phyloP scores from a whole-genome alignment of 1,139 yeast species.

The Blastobotrys capitulatus region DNA sequence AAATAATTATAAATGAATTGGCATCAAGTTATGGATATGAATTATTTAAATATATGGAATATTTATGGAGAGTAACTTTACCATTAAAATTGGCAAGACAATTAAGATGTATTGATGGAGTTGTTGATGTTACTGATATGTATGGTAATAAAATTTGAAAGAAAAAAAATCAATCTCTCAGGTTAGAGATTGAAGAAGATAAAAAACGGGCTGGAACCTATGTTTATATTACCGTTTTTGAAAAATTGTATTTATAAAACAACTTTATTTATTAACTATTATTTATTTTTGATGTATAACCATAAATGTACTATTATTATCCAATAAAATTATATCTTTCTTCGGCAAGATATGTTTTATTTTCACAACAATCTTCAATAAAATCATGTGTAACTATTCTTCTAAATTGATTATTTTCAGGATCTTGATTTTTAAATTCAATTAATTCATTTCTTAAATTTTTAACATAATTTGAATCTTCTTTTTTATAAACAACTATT shows the following conservation, averaged over 20 bases:
- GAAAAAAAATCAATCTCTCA: neutral
- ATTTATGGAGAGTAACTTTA: neutral
- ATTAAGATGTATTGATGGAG: neutral
- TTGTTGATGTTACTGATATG: conserved; percentile 1
- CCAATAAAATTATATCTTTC: conserved; percentile 4
- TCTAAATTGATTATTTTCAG: neutral
- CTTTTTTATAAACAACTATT: too few relatives aligned
- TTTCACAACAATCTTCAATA: conserved; percentile 24
- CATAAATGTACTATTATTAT: too few relatives aligned
- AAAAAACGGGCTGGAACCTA: too few relatives aligned
- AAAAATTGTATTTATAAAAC: too few relatives aligned
- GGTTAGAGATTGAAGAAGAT: too few relatives aligned
- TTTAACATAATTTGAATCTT: too few relatives aligned
- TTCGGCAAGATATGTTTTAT: conserved; percentile 22
- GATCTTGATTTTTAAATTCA: too few relatives aligned
- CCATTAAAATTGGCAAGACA: conserved; percentile 1
- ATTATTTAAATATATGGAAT: conserved; percentile 2
- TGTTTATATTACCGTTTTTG: too few relatives aligned
- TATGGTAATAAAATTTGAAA: neutral
- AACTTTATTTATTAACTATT: too few relatives aligned
- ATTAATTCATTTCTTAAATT: too few relatives aligned
- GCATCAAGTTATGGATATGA: neutral
- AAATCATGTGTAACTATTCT: conserved; percentile 23
- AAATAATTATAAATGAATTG: neutral
- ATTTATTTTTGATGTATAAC: too few relatives aligned